phyloP scores from a whole-genome alignment of 2,329 filamentous ascomycete genomes.

The Torrubiellomyces zombiae region DNA sequence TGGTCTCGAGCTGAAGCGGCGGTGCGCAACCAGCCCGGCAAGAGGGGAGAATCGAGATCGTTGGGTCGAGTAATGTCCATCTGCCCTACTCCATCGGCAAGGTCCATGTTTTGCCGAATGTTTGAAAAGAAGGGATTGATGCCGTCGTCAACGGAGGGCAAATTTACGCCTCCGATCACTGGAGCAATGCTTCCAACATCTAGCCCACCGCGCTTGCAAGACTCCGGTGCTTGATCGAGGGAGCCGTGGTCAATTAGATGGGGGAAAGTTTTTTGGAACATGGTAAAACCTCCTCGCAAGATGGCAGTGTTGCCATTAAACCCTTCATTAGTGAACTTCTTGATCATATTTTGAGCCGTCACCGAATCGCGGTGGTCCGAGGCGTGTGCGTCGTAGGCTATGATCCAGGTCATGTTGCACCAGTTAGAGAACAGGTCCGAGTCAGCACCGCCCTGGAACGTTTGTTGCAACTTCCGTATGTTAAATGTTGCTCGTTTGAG shows the following conservation, averaged over 20 bases:
- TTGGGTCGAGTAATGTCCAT: conserved; percentile 36
- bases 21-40: conserved; percentile 64
- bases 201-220: conserved; percentile 8
- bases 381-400: conserved; percentile 76
- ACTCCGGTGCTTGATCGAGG: conserved; percentile 11
- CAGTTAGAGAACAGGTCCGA: conserved; percentile 61
- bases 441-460: conserved; percentile 58
- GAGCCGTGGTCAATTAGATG: conserved; percentile 40
- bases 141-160: conserved; percentile 52
- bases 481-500: conserved; percentile 85
- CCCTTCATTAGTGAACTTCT: conserved; percentile 78
- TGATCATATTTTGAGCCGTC: conserved; percentile 71
- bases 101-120: conserved; percentile 90
- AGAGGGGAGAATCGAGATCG: conserved; percentile 27
- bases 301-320: conserved; percentile 61
- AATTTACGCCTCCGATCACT: conserved; percentile 75
- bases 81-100: conserved; percentile 84
- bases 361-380: conserved; percentile 64
- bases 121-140: conserved; percentile 89
- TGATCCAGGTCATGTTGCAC: conserved; percentile 55
- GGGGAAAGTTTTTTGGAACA: conserved; percentile 53
- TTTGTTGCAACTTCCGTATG: conserved; percentile 71
- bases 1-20: conserved; percentile 52
- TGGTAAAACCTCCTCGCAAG: conserved; percentile 64
- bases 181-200: conserved; percentile 34